A percentile compares a stretch with the other conserved stretches of the same genome.
phyloP scores from a whole-genome alignment of 108 stramenopile species.

The Phaeodactylum tricornutum region DNA sequence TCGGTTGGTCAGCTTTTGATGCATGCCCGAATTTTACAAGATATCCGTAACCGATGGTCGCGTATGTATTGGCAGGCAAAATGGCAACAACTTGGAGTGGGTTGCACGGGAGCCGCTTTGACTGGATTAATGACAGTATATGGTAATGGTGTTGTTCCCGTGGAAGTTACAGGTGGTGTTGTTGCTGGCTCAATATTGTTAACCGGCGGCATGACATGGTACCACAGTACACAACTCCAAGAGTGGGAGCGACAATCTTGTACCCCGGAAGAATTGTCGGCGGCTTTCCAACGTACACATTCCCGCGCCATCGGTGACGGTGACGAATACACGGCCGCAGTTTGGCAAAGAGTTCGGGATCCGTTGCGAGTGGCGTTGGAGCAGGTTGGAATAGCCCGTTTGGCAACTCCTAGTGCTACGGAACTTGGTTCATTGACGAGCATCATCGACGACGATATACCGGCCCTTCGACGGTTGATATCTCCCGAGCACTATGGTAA shows the following conservation, averaged over 20 bases:
- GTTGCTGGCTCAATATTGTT: conserved; percentile 56
- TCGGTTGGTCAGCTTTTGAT: conserved; percentile 73
- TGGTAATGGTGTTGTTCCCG: conserved; percentile 14
- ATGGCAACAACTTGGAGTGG: conserved; percentile 18
- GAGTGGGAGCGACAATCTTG: conserved; percentile 43
- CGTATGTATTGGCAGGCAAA: conserved; percentile 6
- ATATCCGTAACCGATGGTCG: conserved; percentile 14
- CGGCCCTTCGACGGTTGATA: conserved; percentile 65
- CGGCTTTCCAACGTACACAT: conserved; percentile 70
- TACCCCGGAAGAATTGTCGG: conserved; percentile 46
- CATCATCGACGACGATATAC: conserved; percentile 82
- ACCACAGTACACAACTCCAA: conserved; percentile 50
- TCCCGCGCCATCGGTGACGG: conserved; percentile 74
- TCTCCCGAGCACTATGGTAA: conserved; percentile 63
- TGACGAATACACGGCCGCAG: conserved; percentile 77
- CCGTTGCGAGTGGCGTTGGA: conserved; percentile 49
- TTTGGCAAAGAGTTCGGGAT: conserved; percentile 80
- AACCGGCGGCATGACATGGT: conserved; percentile 70
- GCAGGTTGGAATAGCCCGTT: conserved; percentile 37
- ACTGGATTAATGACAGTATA: conserved; percentile 7
- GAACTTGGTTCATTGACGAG: conserved; percentile 57
- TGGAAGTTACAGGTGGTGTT: conserved; percentile 32
- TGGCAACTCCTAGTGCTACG: conserved; percentile 29
- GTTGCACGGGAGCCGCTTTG: conserved; percentile 9
- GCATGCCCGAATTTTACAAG: conserved; percentile 55